Evolutionary conservation across 2,329 filamentous ascomycete genomes (phyloP), one percentile per base, ranked within the genome.

Genomic region (Incumbomyces delicatus): DNA sequence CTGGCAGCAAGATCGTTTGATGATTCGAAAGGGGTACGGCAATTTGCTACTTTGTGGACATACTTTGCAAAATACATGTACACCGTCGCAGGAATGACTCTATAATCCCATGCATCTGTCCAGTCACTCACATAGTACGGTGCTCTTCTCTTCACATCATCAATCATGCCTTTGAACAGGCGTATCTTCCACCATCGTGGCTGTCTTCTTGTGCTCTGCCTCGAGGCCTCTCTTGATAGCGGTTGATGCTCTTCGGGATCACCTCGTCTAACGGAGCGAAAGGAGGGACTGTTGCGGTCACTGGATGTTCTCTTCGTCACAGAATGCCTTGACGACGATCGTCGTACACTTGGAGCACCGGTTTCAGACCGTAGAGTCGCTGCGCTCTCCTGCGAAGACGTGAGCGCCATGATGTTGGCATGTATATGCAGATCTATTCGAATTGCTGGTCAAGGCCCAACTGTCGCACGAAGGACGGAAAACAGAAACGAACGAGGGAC

Each of bases 31-130:
- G 22, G 22, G 22, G 22, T 27, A 27, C 22, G 5, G 22, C 22
- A 27, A 5, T 27, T 8, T 27, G 8, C 22, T 27, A 27, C 22
- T 27, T 40, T 22, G 6, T 11, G 11, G 32, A 43, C 74, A 60
- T 74, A 90, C 86, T 94, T 94, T 53, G 87, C 87, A 74, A 94
- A 94, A 69, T 92, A 94, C 85, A 94, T 94, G 66, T 94, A 94
- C 27, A 94, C 71, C 8, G 87, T 94, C 13, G 86, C 86, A 1
- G 87, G 87, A 33, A 94, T 76, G 35, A 94, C 85, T 45, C 87
- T 78, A 68, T 94, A 94, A 61, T 94, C 85, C 85, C 85, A 92
- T 1, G 87, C 87, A 69, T 94, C 87, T 14, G 63, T 71, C 85
- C 85, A 94, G 64, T 94, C 87, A 64, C 83, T 89, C 66, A 69